Conservation (phyloP, 495 filamentous ascomycete species). For the Amphirosellinia nigrospora region DNA sequence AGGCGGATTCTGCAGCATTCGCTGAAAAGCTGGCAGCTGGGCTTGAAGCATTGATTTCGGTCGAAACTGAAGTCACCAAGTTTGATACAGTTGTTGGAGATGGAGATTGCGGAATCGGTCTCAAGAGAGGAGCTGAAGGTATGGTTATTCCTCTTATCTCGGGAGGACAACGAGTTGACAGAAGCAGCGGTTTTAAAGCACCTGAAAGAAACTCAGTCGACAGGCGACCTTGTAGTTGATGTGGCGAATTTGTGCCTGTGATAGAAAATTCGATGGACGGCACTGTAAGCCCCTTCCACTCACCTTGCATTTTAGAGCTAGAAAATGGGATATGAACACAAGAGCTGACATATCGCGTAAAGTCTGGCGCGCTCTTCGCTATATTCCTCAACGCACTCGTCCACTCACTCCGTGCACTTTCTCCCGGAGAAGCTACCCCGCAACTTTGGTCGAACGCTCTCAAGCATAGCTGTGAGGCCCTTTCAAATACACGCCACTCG, state of each 20-base stretch:
- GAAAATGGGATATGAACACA: background rate
- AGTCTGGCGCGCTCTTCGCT: conserved; percentile 87
- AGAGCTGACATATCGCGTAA: background rate
- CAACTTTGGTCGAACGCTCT: conserved; percentile 80
- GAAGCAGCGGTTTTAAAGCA: conserved; percentile 69
- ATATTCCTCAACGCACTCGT: conserved; percentile 95
- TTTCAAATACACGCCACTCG: conserved; percentile 88
- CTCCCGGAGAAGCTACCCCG: conserved; percentile 50
- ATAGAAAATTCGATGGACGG: conserved; percentile 95
- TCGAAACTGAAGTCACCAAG: conserved; percentile 82
- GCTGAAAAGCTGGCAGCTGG: conserved; percentile 68
- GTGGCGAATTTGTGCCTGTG: conserved; percentile 75
- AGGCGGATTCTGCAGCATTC: conserved; percentile 63
- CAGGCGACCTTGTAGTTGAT: conserved; percentile 73
- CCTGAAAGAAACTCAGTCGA: conserved; percentile 60
- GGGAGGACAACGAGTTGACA: conserved; percentile 9
- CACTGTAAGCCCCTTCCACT: conserved; percentile 50
- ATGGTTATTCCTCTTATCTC: conserved; percentile 30
- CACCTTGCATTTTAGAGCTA: background rate
- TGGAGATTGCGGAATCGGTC: conserved; percentile 90
- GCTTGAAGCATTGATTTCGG: conserved; percentile 72
- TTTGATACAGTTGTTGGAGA: conserved; percentile 95
- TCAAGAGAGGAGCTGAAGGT: conserved; percentile 89
- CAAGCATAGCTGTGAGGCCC: conserved; percentile 67
- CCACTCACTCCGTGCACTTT: conserved; percentile 69